These are phyloP conservation scores for Sphaceloma murrayae DNA, from an alignment of 2,329 filamentous ascomycete genomes.

Conservation along the genomic window DNA sequence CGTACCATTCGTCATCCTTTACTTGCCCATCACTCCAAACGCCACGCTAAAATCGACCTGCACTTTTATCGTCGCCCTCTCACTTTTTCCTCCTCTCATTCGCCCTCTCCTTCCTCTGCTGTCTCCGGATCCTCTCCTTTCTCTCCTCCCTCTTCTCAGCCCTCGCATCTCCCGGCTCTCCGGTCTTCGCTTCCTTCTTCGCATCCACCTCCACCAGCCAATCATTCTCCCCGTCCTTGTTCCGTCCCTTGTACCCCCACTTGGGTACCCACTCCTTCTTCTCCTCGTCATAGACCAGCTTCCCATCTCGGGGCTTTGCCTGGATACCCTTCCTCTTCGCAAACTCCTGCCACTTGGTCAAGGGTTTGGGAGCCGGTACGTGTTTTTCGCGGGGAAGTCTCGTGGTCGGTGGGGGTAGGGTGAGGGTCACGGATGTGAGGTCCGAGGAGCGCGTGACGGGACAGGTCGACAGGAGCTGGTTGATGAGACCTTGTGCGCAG, in stretches of 20 bases:
- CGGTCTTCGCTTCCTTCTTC: slow-evolving; percentile 44
- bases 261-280: slow-evolving; percentile 82
- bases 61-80: neutral
- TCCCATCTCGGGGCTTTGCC: slow-evolving; percentile 71
- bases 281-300: slow-evolving; percentile 75
- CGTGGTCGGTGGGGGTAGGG: slow-evolving; percentile 61
- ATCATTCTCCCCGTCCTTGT: slow-evolving; percentile 71
- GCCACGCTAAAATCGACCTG: slow-evolving; percentile 2
- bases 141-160: slow-evolving; percentile 53
- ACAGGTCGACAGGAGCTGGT: slow-evolving; percentile 86
- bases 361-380: slow-evolving; percentile 67
- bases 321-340: slow-evolving; percentile 95
- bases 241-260: slow-evolving; percentile 90
- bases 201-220: slow-evolving; percentile 91
- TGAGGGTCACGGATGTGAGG: slow-evolving; percentile 59
- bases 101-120: slow-evolving; percentile 35
- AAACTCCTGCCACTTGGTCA: slow-evolving; percentile 94
- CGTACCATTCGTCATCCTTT: neutral
- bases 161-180: slow-evolving; percentile 49
- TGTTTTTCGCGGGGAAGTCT: slow-evolving; percentile 84
- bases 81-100: slow-evolving; percentile 49
- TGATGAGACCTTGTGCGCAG: slow-evolving; percentile 83
- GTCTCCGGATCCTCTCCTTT: slow-evolving; percentile 36
- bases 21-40: slow-evolving; percentile 1
- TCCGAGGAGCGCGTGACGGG: slow-evolving; percentile 58